Conservation (phyloP, 495 filamentous ascomycete species). For the Saxophila tyrrhenica region DNA sequence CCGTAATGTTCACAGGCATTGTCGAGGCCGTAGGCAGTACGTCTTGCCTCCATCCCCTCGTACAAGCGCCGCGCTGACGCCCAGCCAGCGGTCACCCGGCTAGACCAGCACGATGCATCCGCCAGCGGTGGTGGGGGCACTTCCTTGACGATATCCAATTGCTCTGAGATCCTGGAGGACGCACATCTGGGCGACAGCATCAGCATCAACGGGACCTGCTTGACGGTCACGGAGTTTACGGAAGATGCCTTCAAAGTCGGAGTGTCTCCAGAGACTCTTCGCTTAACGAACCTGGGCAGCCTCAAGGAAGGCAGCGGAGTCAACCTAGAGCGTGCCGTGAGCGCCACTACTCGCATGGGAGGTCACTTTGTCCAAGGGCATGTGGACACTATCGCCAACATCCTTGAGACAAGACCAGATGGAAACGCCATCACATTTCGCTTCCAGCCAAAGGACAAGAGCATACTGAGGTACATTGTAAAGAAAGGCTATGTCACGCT, state of each 20-base stretch:
- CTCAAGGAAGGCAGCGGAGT: constrained; percentile 48
- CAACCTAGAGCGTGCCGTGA: constrained; percentile 89
- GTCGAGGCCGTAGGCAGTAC: constrained; percentile 90
- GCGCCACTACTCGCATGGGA: constrained; percentile 78
- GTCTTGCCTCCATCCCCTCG: constrained; percentile 21
- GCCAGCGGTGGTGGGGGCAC: constrained; percentile 62
- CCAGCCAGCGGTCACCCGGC: constrained; percentile 62
- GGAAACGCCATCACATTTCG: constrained; percentile 80
- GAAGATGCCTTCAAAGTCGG: constrained; percentile 73
- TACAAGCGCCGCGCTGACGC: constrained; percentile 24
- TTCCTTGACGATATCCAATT: constrained; percentile 73
- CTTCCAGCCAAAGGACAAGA: constrained; percentile 56
- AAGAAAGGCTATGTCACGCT: constrained; percentile 94
- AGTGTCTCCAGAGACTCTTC: constrained; percentile 90
- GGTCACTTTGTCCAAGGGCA: constrained; percentile 87
- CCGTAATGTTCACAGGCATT: constrained; percentile 86
- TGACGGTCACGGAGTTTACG: constrained; percentile 79
- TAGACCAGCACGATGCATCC: constrained; percentile 68
- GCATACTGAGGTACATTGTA: constrained; percentile 71
- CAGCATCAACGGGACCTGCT: constrained; percentile 80
- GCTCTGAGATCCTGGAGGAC: constrained; percentile 64
- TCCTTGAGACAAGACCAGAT: constrained; percentile 58
- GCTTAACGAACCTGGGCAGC: constrained; percentile 81
- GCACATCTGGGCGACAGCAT: constrained; percentile 86
- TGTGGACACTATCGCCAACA: constrained; percentile 75